Evolutionary conservation across 2,329 filamentous ascomycete species (phyloP).

Genomic region (Aspergillus pseudoviridinutans): DNA sequence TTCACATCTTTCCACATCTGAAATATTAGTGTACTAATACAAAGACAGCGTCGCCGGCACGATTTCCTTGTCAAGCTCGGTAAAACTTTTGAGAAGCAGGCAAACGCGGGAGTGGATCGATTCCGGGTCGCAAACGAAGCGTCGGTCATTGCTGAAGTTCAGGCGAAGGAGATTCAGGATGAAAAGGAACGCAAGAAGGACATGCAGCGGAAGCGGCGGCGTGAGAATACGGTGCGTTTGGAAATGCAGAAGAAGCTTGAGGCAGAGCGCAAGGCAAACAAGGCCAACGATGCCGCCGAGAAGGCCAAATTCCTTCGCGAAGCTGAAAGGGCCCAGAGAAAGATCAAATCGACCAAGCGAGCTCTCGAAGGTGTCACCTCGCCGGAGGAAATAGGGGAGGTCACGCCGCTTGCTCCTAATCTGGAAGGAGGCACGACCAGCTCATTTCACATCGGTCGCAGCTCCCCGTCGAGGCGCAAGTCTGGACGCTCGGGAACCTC

Average conservation of each 20-base stretch:
- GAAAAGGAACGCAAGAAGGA: conserved; percentile 99
- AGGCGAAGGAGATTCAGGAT: conserved; percentile 82
- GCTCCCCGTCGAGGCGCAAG: conserved; percentile 49
- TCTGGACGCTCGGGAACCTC: conserved; percentile 48
- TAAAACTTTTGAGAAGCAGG: conserved; percentile 62
- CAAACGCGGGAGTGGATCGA: conserved; percentile 67
- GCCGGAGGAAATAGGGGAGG: conserved; percentile 67
- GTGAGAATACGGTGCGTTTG: conserved; percentile 89
- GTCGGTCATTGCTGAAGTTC: conserved; percentile 78
- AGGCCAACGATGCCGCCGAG: conserved; percentile 77
- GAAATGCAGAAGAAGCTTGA: conserved; percentile 79
- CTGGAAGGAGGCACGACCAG: conserved; percentile 81
- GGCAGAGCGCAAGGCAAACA: conserved; percentile 71
- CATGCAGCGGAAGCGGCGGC: conserved; percentile 94
- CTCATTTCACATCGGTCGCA: conserved; percentile 69
- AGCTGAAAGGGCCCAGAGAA: conserved; percentile 86
- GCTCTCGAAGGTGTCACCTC: conserved; percentile 78
- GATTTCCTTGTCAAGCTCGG: conserved; percentile 54
- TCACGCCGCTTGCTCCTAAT: conserved; percentile 71
- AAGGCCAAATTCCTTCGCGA: conserved; percentile 76
- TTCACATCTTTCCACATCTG: neutral
- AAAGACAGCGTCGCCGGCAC: conserved; percentile 56
- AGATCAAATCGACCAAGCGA: conserved; percentile 83
- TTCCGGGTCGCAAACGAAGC: conserved; percentile 75
- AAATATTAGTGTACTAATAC: conserved; percentile 8